Base-by-base conservation (phyloP, 2,329 filamentous ascomycete genomes). In the Fusarium sp. region DNA sequence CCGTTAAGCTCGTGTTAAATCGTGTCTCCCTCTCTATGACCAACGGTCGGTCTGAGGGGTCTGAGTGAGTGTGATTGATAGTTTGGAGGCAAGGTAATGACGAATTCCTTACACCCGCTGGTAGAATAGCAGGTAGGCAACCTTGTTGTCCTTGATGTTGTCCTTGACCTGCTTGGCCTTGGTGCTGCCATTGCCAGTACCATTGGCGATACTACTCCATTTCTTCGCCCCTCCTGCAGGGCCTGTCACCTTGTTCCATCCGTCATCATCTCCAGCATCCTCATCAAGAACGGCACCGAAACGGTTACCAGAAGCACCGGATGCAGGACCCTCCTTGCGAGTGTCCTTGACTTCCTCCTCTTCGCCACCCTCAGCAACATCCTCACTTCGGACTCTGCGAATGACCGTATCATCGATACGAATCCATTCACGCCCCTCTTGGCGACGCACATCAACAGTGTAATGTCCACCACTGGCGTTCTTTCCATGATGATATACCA, bases 401-500 rank as follows among this genome's bases (percentile, higher is more conserved):
- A 99, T 94, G 62, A 94, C 83, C 0, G 96, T 99, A 77, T 99
- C 96, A 75, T 99, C 96, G 71, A 99, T 89, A 56, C 95, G 92
- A 58, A 99, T 92, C 96, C 96, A 99, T 79, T 98, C 94, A 22
- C 89, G 89, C n/a, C 92, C 94, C 77, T 99, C 96, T 79, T 98
- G 95, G 52, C 96, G 91, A 60, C 94, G 90, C 40, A 98, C 92
- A 78, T 99, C 96, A n/a, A 97, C 95, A 2, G 96, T 99, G 80
- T 99, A 99, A 79, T 99, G 96, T 5, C 96, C 96, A 53, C 94
- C 94, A 68, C 92, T 97, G 36, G 96, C 96, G 73, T 97, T 97
- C 84, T 97, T 98, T 63, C 96, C 96, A 74, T 99, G 96, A 76
- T 99, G 96, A 77, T 99, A 99, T 22, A 99, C 94, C 31, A 97